These are phyloP conservation scores for Lachnum nothofagi DNA, from an alignment of 2,329 filamentous ascomycete genomes.

Conservation along the genomic window DNA sequence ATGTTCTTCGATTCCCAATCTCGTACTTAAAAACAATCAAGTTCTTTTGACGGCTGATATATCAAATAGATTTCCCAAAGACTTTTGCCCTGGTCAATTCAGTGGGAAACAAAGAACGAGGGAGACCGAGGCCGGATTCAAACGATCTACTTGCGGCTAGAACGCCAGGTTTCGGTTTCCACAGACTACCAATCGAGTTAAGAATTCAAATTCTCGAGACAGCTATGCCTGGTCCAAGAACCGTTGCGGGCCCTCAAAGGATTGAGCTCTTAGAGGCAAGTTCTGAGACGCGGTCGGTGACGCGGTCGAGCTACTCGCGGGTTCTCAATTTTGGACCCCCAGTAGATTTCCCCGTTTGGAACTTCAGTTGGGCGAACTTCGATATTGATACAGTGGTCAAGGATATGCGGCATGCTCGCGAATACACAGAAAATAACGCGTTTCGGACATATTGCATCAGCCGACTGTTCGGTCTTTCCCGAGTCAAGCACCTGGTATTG, in stretches of 20 bases:
- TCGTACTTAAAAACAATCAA: too few species aligned
- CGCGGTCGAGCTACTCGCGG: not conserved
- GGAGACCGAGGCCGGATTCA: too few species aligned
- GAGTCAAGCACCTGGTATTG: not conserved
- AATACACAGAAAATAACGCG: too few species aligned
- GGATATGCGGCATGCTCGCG: too few species aligned
- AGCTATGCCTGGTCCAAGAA: not conserved
- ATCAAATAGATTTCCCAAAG: too few species aligned
- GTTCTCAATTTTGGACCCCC: not conserved
- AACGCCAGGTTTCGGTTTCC: not conserved
- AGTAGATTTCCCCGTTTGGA: not conserved
- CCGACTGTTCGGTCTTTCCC: not conserved
- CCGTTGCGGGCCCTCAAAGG: not conserved
- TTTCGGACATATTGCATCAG: not conserved
- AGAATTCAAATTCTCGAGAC: not conserved
- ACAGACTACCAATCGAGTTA: not conserved
- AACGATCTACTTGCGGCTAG: too few species aligned
- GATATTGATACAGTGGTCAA: not conserved
- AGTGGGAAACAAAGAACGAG: too few species aligned
- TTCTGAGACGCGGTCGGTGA: not conserved
- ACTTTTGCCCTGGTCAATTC: too few species aligned
- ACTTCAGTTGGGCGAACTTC: not conserved
- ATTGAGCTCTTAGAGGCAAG: not conserved
- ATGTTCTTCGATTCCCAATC: too few species aligned
- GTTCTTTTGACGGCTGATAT: too few species aligned